Conservation (phyloP, 192 early-diverging fungal species). For the Chytriomyces confervae region DNA sequence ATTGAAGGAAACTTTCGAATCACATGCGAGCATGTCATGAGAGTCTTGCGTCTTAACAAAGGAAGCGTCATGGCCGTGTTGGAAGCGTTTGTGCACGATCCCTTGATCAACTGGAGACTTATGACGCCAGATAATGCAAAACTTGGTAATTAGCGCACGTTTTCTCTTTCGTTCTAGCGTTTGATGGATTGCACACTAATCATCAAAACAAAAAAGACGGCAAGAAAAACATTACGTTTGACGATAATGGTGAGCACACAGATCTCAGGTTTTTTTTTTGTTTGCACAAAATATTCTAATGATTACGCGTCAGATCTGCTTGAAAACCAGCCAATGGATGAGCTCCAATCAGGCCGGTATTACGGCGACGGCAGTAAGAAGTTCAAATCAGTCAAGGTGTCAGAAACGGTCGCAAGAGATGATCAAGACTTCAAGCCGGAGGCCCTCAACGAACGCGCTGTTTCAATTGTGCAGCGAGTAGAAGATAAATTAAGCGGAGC, state of each 20-base stretch:
- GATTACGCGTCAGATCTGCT: neutral
- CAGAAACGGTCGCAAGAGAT: constrained; percentile 1
- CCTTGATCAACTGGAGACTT: constrained; percentile 80
- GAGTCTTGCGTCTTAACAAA: constrained; percentile 81
- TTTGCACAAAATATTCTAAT: neutral
- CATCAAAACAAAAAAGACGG: neutral
- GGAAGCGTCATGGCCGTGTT: constrained; percentile 90
- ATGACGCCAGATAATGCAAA: constrained; percentile 46
- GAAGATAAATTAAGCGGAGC: constrained; percentile 80
- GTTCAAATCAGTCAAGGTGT: constrained; percentile 26
- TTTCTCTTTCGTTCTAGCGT: neutral
- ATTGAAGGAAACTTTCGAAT: constrained; percentile 89
- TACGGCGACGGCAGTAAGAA: constrained; percentile 17
- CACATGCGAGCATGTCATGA: constrained; percentile 89
- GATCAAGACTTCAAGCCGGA: constrained; percentile 45
- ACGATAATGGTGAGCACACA: neutral
- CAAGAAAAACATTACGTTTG: constrained; percentile 9
- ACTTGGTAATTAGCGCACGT: neutral
- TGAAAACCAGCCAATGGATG: neutral
- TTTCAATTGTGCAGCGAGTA: constrained; percentile 82
- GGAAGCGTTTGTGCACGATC: constrained; percentile 92
- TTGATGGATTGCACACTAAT: neutral
- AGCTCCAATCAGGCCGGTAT: constrained; percentile 12
- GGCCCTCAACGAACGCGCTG: constrained; percentile 72
- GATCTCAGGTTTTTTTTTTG: neutral